phyloP scores from a whole-genome alignment of 2,329 filamentous ascomycete species.

The Fusarium sp. region DNA sequence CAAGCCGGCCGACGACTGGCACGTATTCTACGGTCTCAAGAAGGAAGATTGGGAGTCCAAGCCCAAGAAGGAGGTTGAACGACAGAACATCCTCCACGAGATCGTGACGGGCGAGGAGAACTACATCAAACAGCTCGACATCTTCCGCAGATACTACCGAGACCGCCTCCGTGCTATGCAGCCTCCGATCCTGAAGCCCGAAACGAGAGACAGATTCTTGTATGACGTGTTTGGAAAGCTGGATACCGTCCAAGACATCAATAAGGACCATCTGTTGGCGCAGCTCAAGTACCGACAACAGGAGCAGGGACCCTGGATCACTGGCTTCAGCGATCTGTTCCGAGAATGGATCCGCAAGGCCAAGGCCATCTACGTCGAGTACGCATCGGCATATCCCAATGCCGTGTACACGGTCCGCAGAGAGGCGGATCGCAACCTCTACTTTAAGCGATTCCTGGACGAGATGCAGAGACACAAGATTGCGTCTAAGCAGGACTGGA shows the following conservation, averaged over 20 bases:
- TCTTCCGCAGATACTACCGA: slow-evolving; percentile 83
- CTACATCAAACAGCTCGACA: slow-evolving; percentile 88
- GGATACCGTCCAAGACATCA: slow-evolving; percentile 86
- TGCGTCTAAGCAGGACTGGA: slow-evolving; percentile 87
- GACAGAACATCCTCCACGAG: slow-evolving; percentile 94
- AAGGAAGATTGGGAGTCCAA: slow-evolving; percentile 76
- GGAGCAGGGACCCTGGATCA: slow-evolving; percentile 94
- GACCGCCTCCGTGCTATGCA: slow-evolving; percentile 77
- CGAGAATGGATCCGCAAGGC: slow-evolving; percentile 98
- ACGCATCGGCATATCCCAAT: slow-evolving; percentile 84
- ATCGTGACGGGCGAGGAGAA: slow-evolving; percentile 92
- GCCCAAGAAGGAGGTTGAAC: slow-evolving; percentile 85
- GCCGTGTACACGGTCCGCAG: slow-evolving; percentile 83
- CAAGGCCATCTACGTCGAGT: slow-evolving; percentile 86
- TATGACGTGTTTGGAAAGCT: slow-evolving; percentile 88
- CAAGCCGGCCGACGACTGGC: slow-evolving; percentile 79
- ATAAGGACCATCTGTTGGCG: slow-evolving; percentile 89
- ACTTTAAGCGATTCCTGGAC: slow-evolving; percentile 87
- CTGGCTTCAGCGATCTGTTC: slow-evolving; percentile 96
- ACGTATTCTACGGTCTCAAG: slow-evolving; percentile 83
- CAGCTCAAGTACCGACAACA: slow-evolving; percentile 97
- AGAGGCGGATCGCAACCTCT: slow-evolving; percentile 82
- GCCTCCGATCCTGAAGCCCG: slow-evolving; percentile 81
- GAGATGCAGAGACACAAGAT: slow-evolving; percentile 78
- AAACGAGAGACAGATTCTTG: slow-evolving; percentile 80